Conservation (phyloP, 2,329 filamentous ascomycete genomes). For the Aspergillus felis region DNA sequence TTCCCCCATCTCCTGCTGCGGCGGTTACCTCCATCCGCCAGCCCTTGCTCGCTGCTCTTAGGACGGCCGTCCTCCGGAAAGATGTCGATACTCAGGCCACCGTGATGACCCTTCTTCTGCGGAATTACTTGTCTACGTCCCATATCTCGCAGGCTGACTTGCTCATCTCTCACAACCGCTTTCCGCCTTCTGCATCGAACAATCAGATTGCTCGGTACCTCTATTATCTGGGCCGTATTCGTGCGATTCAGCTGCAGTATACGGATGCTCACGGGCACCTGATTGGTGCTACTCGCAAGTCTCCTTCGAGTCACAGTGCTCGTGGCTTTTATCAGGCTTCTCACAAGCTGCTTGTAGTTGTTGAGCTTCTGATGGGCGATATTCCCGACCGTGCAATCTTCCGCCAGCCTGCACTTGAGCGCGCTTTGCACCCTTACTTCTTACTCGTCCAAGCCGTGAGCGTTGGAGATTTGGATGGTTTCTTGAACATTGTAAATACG, state of each 20-base stretch:
- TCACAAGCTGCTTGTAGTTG: slow-evolving; percentile 92
- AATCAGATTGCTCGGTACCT: slow-evolving; percentile 97
- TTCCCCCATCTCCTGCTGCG: slow-evolving; percentile 84
- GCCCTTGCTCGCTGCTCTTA: slow-evolving; percentile 77
- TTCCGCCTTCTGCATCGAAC: slow-evolving; percentile 90
- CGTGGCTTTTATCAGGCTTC: slow-evolving; percentile 94
- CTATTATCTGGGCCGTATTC: slow-evolving; percentile 94
- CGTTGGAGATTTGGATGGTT: slow-evolving; percentile 92
- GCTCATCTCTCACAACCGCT: slow-evolving; percentile 90
- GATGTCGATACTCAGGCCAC: slow-evolving; percentile 96
- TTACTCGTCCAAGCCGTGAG: slow-evolving; percentile 91
- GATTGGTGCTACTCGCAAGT: slow-evolving; percentile 89
- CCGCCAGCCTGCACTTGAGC: slow-evolving; percentile 82
- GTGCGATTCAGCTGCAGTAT: slow-evolving; percentile 93
- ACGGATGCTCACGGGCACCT: slow-evolving; percentile 95
- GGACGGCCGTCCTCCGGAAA: slow-evolving; percentile 94
- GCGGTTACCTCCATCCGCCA: slow-evolving; percentile 83
- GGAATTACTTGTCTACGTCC: slow-evolving; percentile 93
- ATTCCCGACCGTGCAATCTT: slow-evolving; percentile 95
- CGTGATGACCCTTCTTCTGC: slow-evolving; percentile 88
- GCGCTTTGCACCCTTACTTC: slow-evolving; percentile 87
- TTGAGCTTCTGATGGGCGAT: slow-evolving; percentile 96
- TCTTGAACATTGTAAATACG: slow-evolving; percentile 78
- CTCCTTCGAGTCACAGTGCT: slow-evolving; percentile 82
- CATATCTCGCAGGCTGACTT: slow-evolving; percentile 97